Percentiles rank a stretch among this genome's conserved stretches.
Evolutionary conservation across 352 stramenopile species (phyloP).

Genomic region (Phytophthora brassicae): DNA sequence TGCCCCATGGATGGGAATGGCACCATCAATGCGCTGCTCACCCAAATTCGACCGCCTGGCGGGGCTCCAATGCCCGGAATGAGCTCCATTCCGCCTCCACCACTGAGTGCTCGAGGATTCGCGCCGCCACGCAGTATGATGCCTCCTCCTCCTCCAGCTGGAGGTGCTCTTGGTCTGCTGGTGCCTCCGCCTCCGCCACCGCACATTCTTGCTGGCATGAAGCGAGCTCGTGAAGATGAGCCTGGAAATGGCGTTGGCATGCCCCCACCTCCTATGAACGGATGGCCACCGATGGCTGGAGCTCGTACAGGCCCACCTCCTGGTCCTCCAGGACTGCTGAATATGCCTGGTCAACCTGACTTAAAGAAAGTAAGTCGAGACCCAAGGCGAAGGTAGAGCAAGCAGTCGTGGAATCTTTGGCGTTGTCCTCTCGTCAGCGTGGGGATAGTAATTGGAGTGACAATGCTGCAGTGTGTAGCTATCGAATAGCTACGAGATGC

Average conservation of each 20-base stretch:
- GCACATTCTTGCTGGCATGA: conserved; percentile 52
- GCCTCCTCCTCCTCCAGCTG: conserved; percentile 31
- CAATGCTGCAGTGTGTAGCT: too few species aligned
- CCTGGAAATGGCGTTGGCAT: conserved; percentile 7
- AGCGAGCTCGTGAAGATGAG: conserved; percentile 40
- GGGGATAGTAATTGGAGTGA: too few species aligned
- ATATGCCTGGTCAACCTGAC: conserved; percentile 20
- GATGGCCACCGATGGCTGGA: conserved; percentile 25
- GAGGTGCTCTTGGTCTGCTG: conserved; percentile 19
- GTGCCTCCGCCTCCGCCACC: conserved; percentile 48
- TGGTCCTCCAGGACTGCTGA: conserved; percentile 17
- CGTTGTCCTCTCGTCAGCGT: not conserved
- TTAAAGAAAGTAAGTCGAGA: conserved; percentile 34
- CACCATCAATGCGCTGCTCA: conserved; percentile 46
- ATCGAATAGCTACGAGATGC: too few species aligned
- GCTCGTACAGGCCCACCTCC: conserved; percentile 2
- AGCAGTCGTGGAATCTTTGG: not conserved
- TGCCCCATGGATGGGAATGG: conserved; percentile 76
- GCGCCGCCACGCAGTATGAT: conserved; percentile 36
- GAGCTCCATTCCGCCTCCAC: conserved; percentile 11
- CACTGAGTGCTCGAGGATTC: conserved; percentile 23
- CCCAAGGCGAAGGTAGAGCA: conserved; percentile 27
- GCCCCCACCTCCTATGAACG: conserved; percentile 19
- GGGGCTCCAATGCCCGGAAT: conserved; percentile 20
- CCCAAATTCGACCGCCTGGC: conserved; percentile 31